These are phyloP conservation scores for Kazachstania viticola DNA, from an alignment of 805 yeast species.

Conservation along the genomic window DNA sequence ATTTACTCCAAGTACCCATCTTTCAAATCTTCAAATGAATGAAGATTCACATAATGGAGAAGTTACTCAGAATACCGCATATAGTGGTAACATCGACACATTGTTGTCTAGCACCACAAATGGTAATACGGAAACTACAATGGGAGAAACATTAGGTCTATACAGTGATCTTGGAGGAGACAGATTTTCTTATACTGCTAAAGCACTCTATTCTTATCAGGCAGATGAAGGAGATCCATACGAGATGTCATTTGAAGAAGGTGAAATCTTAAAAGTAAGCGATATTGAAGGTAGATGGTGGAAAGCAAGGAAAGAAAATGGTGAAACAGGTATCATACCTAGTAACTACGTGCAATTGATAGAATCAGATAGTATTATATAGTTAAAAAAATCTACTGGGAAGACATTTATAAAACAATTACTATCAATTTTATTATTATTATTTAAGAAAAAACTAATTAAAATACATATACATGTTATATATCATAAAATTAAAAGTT, in stretches of 20 bases:
- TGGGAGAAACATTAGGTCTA: constrained; percentile 27
- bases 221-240: constrained; percentile 90
- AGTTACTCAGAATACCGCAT: background rate
- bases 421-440: too few relatives aligned
- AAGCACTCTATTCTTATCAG: constrained; percentile 74
- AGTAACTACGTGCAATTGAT: constrained; percentile 80
- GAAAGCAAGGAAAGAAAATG: constrained; percentile 85
- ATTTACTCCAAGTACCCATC: constrained; percentile 1
- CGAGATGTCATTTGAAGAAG: constrained; percentile 82
- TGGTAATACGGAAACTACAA: constrained; percentile 25
- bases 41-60: background rate
- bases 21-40: background rate
- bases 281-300: constrained; percentile 97
- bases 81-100: constrained; percentile 12
- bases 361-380: constrained; percentile 16
- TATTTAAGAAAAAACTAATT: constrained; percentile 4
- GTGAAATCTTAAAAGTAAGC: constrained; percentile 82
- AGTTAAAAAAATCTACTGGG: too few relatives aligned
- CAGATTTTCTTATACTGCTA: constrained; percentile 69
- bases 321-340: constrained; percentile 94
- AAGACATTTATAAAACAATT: too few relatives aligned
- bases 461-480: constrained; percentile 1
- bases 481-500: constrained; percentile 1
- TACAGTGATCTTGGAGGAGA: constrained; percentile 28
- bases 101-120: constrained; percentile 19